These are phyloP conservation scores for Phytophthora crassamura DNA, from an alignment of 352 stramenopile species.

Conservation along the genomic window DNA sequence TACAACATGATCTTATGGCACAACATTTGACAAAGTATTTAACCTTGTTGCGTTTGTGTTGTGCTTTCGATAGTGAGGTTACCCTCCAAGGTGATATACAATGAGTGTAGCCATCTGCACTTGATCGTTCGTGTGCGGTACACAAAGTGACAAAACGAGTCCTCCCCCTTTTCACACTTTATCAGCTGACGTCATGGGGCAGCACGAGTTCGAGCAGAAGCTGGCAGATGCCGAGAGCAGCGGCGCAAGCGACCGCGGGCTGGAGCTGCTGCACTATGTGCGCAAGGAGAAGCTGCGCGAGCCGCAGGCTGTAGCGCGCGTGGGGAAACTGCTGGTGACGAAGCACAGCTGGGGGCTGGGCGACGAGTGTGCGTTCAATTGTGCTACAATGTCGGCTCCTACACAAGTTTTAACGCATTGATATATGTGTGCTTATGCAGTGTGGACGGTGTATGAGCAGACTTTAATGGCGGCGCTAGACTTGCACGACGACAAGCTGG, in stretches of 20 bases:
- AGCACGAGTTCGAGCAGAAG: constrained; percentile 52
- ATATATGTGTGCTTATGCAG: constrained; percentile 28
- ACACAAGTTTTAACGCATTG: constrained; percentile 18
- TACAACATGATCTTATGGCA: too few species aligned
- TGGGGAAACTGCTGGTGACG: constrained; percentile 54
- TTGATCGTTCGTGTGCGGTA: too few species aligned
- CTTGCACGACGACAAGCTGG: constrained; percentile 61
- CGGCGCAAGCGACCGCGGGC: constrained; percentile 32
- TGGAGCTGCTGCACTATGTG: constrained; percentile 62
- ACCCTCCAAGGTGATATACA: too few species aligned
- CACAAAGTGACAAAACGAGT: too few species aligned
- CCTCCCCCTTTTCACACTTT: not conserved
- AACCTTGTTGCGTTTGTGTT: too few species aligned
- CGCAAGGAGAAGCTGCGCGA: constrained; percentile 69
- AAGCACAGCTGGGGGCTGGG: constrained; percentile 62
- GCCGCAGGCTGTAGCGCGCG: constrained; percentile 42
- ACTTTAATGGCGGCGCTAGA: constrained; percentile 71
- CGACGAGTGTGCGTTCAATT: constrained; percentile 42
- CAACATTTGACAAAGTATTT: too few species aligned
- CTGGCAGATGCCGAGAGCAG: constrained; percentile 47
- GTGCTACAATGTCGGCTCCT: constrained; percentile 13
- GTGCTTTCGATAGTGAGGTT: too few species aligned
- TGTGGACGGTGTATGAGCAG: constrained; percentile 76
- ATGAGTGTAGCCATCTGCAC: too few species aligned
- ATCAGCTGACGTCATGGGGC: constrained; percentile 29